phyloP scores from a whole-genome alignment of 306 rosid species.

The Glycine soja region DNA sequence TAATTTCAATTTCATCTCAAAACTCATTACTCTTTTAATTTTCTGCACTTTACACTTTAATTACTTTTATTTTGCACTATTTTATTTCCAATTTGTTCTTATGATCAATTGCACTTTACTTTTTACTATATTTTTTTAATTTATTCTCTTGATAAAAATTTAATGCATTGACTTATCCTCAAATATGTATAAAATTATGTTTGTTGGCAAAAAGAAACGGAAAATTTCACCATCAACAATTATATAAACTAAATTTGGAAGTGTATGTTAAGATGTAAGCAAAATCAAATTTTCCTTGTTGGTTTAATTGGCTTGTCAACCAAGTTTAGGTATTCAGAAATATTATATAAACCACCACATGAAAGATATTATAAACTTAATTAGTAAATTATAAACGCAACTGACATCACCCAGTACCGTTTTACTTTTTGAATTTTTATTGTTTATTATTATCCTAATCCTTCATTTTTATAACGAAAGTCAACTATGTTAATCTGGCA shows the following conservation, averaged over 20 bases:
- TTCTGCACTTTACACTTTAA: no score
- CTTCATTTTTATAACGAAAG: constrained; percentile 6
- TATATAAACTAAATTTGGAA: neutral
- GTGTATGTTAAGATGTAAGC: neutral
- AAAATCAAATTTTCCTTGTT: constrained; percentile 7
- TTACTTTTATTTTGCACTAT: no score
- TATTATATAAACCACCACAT: neutral
- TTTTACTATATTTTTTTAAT: no score
- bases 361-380: neutral
- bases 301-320: neutral
- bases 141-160: no score
- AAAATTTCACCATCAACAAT: no score
- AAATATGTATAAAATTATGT: no score
- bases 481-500: constrained; percentile 31
- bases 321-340: neutral
- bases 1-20: no score
- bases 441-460: neutral
- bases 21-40: no score
- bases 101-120: no score
- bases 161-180: no score
- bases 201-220: no score
- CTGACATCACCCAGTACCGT: neutral
- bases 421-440: neutral
- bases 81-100: no score
- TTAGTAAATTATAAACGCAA: neutral